Conservation (phyloP, 768 basidiomycete genomes). For the Tephrocybe sp. region DNA sequence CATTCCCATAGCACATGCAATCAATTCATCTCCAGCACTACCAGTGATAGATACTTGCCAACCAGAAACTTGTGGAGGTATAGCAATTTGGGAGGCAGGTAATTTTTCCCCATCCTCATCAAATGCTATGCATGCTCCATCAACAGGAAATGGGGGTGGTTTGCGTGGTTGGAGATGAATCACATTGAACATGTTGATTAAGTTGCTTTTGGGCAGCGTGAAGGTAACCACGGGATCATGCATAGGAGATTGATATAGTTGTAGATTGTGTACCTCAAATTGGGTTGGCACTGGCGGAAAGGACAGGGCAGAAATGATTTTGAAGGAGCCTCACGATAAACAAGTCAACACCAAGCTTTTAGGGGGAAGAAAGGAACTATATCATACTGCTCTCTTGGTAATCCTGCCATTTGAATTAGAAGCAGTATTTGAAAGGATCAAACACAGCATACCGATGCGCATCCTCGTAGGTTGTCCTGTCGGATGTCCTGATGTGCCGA, state of each 20-base stretch:
- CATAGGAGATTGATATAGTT: slow-evolving; percentile 39
- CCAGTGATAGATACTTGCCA: slow-evolving; percentile 20
- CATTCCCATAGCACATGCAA: slow-evolving; percentile 41
- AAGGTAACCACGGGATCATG: slow-evolving; percentile 55
- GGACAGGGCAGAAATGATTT: slow-evolving; percentile 48
- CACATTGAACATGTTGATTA: slow-evolving; percentile 45
- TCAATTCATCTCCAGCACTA: slow-evolving; percentile 24
- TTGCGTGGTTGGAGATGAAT: slow-evolving; percentile 42
- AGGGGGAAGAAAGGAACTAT: neutral
- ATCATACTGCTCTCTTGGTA: slow-evolving; percentile 72
- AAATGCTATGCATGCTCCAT: slow-evolving; percentile 23
- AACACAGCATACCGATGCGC: slow-evolving; percentile 49
- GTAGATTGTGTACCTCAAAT: slow-evolving; percentile 32
- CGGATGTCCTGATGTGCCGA: slow-evolving; percentile 28
- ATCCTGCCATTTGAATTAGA: slow-evolving; percentile 42
- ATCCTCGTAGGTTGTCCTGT: slow-evolving; percentile 48
- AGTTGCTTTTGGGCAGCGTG: slow-evolving; percentile 34
- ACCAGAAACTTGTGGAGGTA: slow-evolving; percentile 15
- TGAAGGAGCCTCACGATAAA: slow-evolving; percentile 55
- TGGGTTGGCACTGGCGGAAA: slow-evolving; percentile 38
- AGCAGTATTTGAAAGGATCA: neutral
- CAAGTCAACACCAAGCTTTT: neutral
- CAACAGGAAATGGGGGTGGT: slow-evolving; percentile 40
- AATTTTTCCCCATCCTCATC: slow-evolving; percentile 21
- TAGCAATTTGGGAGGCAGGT: neutral